A percentile compares a stretch with the other conserved stretches of the same genome.
phyloP scores from a whole-genome alignment of 2,329 filamentous ascomycete species.

The Phyllosticta paracitricarpa region DNA sequence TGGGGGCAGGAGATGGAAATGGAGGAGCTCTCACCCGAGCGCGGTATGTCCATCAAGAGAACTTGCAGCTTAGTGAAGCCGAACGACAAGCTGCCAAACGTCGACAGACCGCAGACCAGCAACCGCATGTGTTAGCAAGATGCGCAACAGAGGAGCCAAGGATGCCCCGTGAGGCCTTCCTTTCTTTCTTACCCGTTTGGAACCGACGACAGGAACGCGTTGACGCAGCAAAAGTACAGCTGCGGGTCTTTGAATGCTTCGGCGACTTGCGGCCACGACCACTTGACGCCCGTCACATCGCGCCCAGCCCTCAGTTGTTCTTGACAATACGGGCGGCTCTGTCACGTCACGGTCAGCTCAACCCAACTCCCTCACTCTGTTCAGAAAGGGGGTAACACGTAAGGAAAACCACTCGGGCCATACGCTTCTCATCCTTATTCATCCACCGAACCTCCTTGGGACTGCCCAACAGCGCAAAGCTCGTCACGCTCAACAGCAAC shows the following conservation, averaged over 20 bases:
- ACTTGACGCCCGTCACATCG: conserved; percentile 8
- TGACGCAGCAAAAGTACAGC: conserved; percentile 8
- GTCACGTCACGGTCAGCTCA: neutral
- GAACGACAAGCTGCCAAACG: conserved; percentile 5
- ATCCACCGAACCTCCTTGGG: conserved; percentile 18
- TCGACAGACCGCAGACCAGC: conserved; percentile 1
- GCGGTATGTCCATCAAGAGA: conserved; percentile 24
- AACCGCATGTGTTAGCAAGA: neutral
- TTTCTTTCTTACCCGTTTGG: conserved; percentile 4
- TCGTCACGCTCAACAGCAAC: conserved; percentile 13
- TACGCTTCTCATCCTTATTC: conserved; percentile 9
- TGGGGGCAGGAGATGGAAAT: no score
- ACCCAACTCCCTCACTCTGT: neutral
- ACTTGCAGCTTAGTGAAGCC: conserved; percentile 20
- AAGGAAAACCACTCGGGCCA: conserved; percentile 1
- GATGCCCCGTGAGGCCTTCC: no score
- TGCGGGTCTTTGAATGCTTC: conserved; percentile 9
- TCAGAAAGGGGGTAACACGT: no score
- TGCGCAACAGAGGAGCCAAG: no score
- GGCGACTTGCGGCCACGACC: conserved; percentile 7
- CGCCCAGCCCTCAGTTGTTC: conserved; percentile 1
- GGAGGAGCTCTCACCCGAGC: conserved; percentile 10
- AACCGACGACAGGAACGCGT: conserved; percentile 10
- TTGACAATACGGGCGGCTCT: conserved; percentile 8
- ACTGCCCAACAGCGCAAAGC: conserved; percentile 16